Evolutionary conservation across 148 eudicot species (phyloP), one percentile per base, ranked within the genome.

Genomic region (Selenicereus undatus): DNA sequence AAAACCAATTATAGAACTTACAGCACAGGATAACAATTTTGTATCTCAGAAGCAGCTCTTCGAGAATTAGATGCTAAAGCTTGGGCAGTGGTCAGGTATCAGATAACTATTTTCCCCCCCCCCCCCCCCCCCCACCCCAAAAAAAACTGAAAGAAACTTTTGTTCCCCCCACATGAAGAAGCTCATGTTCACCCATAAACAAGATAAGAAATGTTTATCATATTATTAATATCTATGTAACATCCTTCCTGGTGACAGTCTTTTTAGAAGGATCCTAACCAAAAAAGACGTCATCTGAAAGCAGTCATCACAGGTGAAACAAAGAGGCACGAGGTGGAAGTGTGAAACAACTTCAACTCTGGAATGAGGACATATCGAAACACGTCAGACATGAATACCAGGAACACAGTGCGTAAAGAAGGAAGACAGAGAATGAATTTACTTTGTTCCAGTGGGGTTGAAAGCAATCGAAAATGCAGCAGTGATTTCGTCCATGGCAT

Each of bases 401-500:
- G 52, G 62, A 76, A 72, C 71, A n/a, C 22, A 76, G n/a, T 32
- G 32, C 32, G 32, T 32, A 32, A 32, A 32, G 32, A 20, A 45
- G 52, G 62, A 76, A 72, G 62, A n/a, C 22, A 76, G n/a, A 71
- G 82, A 58, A 30, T 71, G 56, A 52, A 56, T 88, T 89, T 92
- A 96, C 99, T 96, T 96, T 68, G 84, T 88, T 78, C 94, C 99
- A 75, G 84, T 78, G 64, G 97, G 97, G 81, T 92, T 96, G 86
- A 96, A 96, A 73, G 92, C 98, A 83, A 96, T 80, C 69, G 93
- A 92, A 84, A 87, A 91, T 60, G 99, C 99, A 86, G 99, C 99
- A 80, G 95, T 87, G 68, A 96, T 96, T 86, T 96, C 99, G 84
- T 96, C 99, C 98, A 96, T 91, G 77, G 90, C 93, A 90, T 96